Base-by-base conservation (phyloP, 257 asterid genomes). In the Schizonepeta tenuifolia region DNA sequence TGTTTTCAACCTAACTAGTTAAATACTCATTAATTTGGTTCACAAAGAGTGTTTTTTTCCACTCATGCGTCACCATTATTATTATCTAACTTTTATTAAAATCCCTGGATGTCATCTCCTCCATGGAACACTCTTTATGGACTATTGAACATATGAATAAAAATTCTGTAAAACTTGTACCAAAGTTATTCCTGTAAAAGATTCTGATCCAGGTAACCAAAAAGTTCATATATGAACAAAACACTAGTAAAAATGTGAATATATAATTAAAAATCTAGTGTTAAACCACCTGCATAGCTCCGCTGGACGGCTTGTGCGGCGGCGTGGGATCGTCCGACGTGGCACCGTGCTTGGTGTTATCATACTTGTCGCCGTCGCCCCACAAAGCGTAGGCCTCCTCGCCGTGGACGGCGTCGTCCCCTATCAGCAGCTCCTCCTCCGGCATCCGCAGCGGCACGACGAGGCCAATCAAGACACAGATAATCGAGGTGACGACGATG, bases 341-440 rank as follows among this genome's bases (percentile, higher is more conserved):
- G 62, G 65, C 57, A 1, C 88, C 91, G 47, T 86, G 88, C 80
- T 73, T 81, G 6, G 86, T 79, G 13, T 79, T 66, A 55, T 88
- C 95, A 14, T 83, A 88, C 82, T 77, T 83, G 69, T 88, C 95
- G 10, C 91, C 95, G 9, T 88, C 90, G 1, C 91, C 95, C 91
- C 91, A 88, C 80, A 88, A 54, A 0, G 95, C 91, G 41, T 88
- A 88, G 2, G 95, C 95, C 80, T 88, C 95, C 84, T 86, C 91
- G 0, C 91, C 91, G 59, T 88, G 95, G 66, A 86, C 95, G 1
- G 90, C 91, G 61, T 88, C 95, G 54, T 88, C 95, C 9, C 95
- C 95, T 2, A 86, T 83, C 64, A 53, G 59, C 76, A 88, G 22
- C 65, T 81, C 74, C 49, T 88, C 88, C 75, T 88, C 95, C 11